Conservation (phyloP, 768 basidiomycete genomes). For the Lactifluus hygrophoroides region DNA sequence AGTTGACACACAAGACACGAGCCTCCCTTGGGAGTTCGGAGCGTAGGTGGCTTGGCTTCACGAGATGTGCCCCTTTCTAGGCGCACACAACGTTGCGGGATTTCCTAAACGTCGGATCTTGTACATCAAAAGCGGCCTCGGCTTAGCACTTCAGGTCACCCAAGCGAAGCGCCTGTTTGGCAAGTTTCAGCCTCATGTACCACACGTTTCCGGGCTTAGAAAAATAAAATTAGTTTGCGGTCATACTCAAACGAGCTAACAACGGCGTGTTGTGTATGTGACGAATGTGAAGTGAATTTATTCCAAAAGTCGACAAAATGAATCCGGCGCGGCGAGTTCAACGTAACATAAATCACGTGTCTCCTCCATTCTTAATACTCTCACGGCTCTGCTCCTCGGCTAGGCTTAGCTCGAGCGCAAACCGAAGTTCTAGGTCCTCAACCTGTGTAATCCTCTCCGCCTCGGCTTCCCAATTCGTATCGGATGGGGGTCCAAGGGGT, state of each 20-base stretch:
- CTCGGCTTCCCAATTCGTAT: slow-evolving; percentile 2
- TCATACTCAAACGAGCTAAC: neutral
- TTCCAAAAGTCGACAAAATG: neutral
- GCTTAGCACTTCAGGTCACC: neutral
- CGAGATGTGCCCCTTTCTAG: neutral
- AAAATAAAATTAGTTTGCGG: neutral
- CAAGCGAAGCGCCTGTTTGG: neutral
- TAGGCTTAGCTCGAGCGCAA: slow-evolving; percentile 19
- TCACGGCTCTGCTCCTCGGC: slow-evolving; percentile 16
- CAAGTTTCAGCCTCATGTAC: slow-evolving; percentile 10
- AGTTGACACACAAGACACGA: neutral
- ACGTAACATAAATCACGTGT: slow-evolving; percentile 2
- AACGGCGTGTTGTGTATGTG: neutral
- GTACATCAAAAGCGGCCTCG: neutral
- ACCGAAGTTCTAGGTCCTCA: slow-evolving; percentile 19
- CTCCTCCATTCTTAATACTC: neutral
- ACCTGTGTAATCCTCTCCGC: slow-evolving; percentile 3
- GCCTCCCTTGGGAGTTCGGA: neutral
- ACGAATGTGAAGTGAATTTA: neutral
- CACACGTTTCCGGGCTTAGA: neutral
- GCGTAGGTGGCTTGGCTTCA: neutral
- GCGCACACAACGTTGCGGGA: neutral
- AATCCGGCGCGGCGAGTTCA: neutral
- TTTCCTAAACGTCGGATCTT: slow-evolving; percentile 1
- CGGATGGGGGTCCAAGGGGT: too few relatives aligned